These are phyloP conservation scores for Sutorius eximius DNA, from an alignment of 1,284 basidiomycete species.

Conservation along the genomic window DNA sequence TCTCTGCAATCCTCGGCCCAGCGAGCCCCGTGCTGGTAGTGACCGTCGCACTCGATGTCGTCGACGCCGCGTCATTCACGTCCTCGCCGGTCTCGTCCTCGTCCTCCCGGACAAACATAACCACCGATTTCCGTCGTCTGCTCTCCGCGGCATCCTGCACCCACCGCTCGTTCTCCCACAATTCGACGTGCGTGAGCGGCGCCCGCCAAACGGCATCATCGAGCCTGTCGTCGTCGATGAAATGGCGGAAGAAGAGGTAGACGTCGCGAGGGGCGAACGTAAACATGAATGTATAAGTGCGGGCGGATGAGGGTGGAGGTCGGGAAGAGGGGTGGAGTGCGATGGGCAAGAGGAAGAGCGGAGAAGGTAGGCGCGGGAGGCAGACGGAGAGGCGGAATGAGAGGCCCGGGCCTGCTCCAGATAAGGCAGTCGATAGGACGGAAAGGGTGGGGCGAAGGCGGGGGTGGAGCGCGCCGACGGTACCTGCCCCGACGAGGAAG, in stretches of 20 bases:
- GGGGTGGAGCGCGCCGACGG: constrained; percentile 37
- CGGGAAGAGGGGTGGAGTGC: background rate
- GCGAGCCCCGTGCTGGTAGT: background rate
- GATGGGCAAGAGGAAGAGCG: background rate
- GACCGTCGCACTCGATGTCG: constrained; percentile 18
- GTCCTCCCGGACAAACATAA: constrained; percentile 3
- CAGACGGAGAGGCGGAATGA: constrained; percentile 17
- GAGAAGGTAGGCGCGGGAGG: constrained; percentile 8
- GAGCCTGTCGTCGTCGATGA: constrained; percentile 64
- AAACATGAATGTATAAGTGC: constrained; percentile 9
- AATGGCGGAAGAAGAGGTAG: constrained; percentile 38
- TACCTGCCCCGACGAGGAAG: constrained; percentile 54
- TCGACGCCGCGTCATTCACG: constrained; percentile 13
- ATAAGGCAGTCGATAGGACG: background rate
- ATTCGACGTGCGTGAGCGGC: constrained; percentile 63
- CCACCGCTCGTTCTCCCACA: constrained; percentile 78
- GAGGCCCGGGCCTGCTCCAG: constrained; percentile 20
- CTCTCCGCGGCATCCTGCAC: constrained; percentile 12
- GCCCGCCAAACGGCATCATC: constrained; percentile 62
- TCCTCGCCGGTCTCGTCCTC: constrained; percentile 11
- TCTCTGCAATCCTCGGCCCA: background rate
- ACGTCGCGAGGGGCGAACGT: constrained; percentile 20
- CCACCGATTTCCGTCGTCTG: constrained; percentile 16
- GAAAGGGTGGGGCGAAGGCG: constrained; percentile 3
- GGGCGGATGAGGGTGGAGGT: background rate